phyloP scores from a whole-genome alignment of 495 filamentous ascomycete genomes.

The Aspergillus carlsbadensis region DNA sequence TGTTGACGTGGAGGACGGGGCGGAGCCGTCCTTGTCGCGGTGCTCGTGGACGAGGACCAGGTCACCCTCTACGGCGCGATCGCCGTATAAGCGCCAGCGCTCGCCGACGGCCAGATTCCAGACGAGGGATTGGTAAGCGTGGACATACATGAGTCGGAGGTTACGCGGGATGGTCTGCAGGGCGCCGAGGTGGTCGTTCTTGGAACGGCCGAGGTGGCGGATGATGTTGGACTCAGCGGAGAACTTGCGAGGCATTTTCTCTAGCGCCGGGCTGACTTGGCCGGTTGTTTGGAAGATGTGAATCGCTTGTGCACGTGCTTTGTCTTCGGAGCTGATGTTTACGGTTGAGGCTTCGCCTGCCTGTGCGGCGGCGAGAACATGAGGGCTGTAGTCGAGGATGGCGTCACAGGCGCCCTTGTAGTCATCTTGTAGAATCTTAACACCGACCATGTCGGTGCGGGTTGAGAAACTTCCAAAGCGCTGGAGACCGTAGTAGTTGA shows the following conservation, averaged over 20 bases:
- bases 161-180: slow-evolving; percentile 72
- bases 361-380: slow-evolving; percentile 48
- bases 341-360: slow-evolving; percentile 33
- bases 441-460: slow-evolving; percentile 77
- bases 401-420: slow-evolving; percentile 74
- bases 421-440: slow-evolving; percentile 77
- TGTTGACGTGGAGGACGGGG: background rate
- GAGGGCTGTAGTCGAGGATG: slow-evolving; percentile 64
- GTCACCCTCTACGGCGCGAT: slow-evolving; percentile 77
- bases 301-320: slow-evolving; percentile 71
- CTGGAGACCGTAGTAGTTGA: slow-evolving; percentile 96
- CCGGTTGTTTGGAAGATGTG: slow-evolving; percentile 63
- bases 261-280: slow-evolving; percentile 55
- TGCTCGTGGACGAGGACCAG: slow-evolving; percentile 69
- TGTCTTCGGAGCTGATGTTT: slow-evolving; percentile 67
- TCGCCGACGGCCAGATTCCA: slow-evolving; percentile 84
- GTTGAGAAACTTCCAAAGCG: slow-evolving; percentile 84
- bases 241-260: slow-evolving; percentile 75
- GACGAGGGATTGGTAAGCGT: slow-evolving; percentile 91
- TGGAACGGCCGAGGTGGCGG: slow-evolving; percentile 57
- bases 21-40: slow-evolving; percentile 38
- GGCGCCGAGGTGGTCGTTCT: slow-evolving; percentile 73
- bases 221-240: slow-evolving; percentile 77
- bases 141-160: slow-evolving; percentile 89
- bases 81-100: slow-evolving; percentile 71